These are phyloP conservation scores for Aspergillus ellipticus DNA, from an alignment of 495 filamentous ascomycete genomes.

Conservation along the genomic window DNA sequence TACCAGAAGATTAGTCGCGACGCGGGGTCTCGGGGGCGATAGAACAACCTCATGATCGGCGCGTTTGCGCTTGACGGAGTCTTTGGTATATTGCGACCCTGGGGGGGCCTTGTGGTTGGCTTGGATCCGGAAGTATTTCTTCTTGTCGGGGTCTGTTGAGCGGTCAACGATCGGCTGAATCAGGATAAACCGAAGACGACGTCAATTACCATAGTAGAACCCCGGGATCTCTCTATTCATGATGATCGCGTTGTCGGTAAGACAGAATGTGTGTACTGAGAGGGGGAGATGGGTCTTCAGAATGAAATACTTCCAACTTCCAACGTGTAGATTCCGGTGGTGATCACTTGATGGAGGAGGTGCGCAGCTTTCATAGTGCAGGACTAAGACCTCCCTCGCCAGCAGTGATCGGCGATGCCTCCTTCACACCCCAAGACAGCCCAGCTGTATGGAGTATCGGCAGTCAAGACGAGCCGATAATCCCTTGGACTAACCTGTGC, in stretches of 20 bases:
- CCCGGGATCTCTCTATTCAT: slow-evolving; percentile 31
- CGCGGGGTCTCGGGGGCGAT: neutral
- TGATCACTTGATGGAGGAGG: neutral
- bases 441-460: neutral
- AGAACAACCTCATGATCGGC: slow-evolving; percentile 34
- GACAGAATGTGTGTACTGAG: neutral
- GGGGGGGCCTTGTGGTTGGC: slow-evolving; percentile 44
- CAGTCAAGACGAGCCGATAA: neutral
- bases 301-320: neutral
- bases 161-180: neutral
- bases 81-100: slow-evolving; percentile 43
- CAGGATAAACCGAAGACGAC: neutral
- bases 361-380: neutral
- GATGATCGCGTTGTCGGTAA: neutral
- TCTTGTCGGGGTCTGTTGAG: slow-evolving; percentile 47
- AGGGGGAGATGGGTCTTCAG: neutral
- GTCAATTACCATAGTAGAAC: slow-evolving; percentile 22
- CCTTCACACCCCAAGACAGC: neutral
- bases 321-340: neutral
- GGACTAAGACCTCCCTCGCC: neutral
- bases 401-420: neutral
- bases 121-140: slow-evolving; percentile 56
- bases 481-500: no score
- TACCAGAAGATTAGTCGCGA: slow-evolving; percentile 15
- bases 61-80: slow-evolving; percentile 42